Evolutionary conservation across 164 flowering plant species (phyloP).

Genomic region (Dillenia suffruticosa): DNA sequence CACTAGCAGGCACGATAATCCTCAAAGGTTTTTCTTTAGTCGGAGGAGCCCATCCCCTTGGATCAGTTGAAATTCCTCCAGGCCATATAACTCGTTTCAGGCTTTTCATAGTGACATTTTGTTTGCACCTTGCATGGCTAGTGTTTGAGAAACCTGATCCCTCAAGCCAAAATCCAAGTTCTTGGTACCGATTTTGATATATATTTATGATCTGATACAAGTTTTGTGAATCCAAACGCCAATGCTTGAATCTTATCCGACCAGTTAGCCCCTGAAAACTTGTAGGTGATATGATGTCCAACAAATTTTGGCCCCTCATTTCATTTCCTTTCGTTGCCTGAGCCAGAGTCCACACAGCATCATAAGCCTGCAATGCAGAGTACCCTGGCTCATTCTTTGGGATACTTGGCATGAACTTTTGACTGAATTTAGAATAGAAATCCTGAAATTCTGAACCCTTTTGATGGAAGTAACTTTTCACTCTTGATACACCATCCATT

Average conservation of each 20-base stretch:
- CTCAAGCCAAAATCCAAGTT: constrained; percentile 32
- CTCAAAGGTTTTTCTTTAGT: constrained; percentile 7
- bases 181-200: constrained; percentile 21
- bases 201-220: constrained; percentile 28
- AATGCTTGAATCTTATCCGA: constrained; percentile 4
- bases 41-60: constrained; percentile 26
- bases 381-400: constrained; percentile 19
- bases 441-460: neutral
- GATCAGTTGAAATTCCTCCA: constrained; percentile 20
- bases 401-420: constrained; percentile 15
- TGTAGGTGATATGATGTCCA: neutral
- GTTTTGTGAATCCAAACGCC: constrained; percentile 11
- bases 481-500: constrained; percentile 35
- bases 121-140: neutral
- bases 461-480: constrained; percentile 19
- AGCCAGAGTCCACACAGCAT: constrained; percentile 19
- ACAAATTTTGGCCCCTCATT: neutral
- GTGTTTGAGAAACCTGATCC: constrained; percentile 21
- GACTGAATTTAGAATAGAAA: constrained; percentile 13
- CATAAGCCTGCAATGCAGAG: constrained; percentile 30
- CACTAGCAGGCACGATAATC: constrained; percentile 17
- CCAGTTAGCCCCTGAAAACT: constrained; percentile 17
- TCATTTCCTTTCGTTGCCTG: constrained; percentile 9
- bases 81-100: constrained; percentile 28
- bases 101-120: constrained; percentile 11